Evolutionary conservation across 345 rosid genomes (phyloP).

Genomic region (Erysimum cheiranthoides): DNA sequence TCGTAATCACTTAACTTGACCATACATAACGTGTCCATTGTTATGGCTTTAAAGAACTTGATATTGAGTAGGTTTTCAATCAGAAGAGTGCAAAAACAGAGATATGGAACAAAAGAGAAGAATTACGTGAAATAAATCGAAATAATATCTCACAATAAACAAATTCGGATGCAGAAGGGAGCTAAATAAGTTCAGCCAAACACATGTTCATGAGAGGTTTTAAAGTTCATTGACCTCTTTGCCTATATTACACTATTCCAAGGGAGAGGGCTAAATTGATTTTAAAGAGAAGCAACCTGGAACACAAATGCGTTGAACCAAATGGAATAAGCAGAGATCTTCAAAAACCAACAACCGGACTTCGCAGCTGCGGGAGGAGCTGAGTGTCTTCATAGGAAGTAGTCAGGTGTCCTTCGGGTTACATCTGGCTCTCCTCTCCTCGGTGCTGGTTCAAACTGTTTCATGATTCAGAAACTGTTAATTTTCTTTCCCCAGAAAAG

Average conservation of each 20-base stretch:
- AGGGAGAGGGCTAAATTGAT: slow-evolving; percentile 31
- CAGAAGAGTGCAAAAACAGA: not conserved
- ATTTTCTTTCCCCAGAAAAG: not conserved
- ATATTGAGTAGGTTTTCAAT: not conserved
- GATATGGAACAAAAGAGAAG: slow-evolving; percentile 5
- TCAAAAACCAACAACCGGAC: slow-evolving; percentile 44
- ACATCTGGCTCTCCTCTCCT: slow-evolving; percentile 99
- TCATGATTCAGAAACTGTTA: slow-evolving; percentile 15
- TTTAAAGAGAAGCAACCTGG: slow-evolving; percentile 35
- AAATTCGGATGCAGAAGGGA: slow-evolving; percentile 36
- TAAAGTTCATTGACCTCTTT: slow-evolving; percentile 33
- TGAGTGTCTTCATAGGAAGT: slow-evolving; percentile 64
- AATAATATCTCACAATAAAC: slow-evolving; percentile 37
- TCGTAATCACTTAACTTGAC: not conserved
- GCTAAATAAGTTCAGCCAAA: slow-evolving; percentile 40
- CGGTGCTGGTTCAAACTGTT: slow-evolving; percentile 98
- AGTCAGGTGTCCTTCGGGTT: slow-evolving; percentile 95
- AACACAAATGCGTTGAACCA: slow-evolving; percentile 44
- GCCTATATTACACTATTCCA: slow-evolving; percentile 48
- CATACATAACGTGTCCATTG: not conserved
- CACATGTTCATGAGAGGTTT: slow-evolving; percentile 37
- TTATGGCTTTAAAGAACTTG: not conserved
- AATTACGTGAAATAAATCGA: slow-evolving; percentile 13
- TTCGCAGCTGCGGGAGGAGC: slow-evolving; percentile 33
- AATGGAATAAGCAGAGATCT: slow-evolving; percentile 42